These are phyloP conservation scores for Backusella parvicylindrica DNA, from an alignment of 192 early-diverging fungal species.

Conservation along the genomic window DNA sequence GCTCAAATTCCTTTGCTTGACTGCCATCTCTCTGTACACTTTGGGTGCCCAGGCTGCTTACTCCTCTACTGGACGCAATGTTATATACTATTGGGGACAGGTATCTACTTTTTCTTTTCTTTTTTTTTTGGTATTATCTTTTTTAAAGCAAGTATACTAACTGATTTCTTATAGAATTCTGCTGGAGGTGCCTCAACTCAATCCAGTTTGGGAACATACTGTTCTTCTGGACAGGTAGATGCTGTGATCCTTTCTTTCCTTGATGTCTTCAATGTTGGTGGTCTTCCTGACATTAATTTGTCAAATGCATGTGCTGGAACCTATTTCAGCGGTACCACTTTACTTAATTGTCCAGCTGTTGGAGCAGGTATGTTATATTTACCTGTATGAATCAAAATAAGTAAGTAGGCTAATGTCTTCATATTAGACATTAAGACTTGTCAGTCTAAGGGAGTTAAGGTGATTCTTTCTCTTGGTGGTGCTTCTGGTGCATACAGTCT, in stretches of 20 bases:
- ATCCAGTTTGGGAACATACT: conserved; percentile 49
- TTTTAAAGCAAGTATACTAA: neutral
- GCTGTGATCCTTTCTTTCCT: conserved; percentile 61
- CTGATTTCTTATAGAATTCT: conserved; percentile 20
- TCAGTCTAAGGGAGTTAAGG: conserved; percentile 68
- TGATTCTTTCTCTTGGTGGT: conserved; percentile 73
- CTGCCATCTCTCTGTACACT: neutral
- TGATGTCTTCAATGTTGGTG: conserved; percentile 53
- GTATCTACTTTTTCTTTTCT: too few relatives aligned
- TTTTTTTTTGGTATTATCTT: neutral
- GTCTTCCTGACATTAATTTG: conserved; percentile 65
- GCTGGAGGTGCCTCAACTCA: conserved; percentile 14
- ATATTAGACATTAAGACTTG: conserved; percentile 65
- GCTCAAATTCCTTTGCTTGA: neutral
- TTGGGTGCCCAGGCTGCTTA: neutral
- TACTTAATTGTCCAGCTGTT: conserved; percentile 67
- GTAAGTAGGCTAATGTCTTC: too few relatives aligned
- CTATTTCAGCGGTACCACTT: conserved; percentile 48
- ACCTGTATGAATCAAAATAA: neutral
- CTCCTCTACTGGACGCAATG: neutral
- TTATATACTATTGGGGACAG: conserved; percentile 15
- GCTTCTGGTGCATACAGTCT: conserved; percentile 64
- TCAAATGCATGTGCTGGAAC: conserved; percentile 59
- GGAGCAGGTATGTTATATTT: conserved; percentile 31
- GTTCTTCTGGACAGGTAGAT: conserved; percentile 45